Conservation (phyloP, 352 stramenopile species). For the Phytophthora sojae region DNA sequence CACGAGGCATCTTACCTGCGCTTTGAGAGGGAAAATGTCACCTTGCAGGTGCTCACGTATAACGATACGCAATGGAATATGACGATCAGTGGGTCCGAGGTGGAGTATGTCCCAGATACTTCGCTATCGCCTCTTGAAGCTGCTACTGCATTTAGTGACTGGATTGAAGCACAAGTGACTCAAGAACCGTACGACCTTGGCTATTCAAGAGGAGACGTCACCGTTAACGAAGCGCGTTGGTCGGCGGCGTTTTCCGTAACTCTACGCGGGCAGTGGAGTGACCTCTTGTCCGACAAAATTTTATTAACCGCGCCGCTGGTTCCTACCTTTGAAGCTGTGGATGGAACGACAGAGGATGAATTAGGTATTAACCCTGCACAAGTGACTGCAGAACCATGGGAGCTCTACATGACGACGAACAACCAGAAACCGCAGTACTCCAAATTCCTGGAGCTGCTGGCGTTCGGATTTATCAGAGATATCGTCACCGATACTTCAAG, state of each 20-base stretch:
- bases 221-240: background rate
- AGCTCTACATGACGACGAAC: background rate
- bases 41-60: background rate
- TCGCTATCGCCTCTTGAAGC: background rate
- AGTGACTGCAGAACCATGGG: background rate
- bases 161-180: background rate
- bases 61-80: constrained; percentile 1
- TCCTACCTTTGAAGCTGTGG: background rate
- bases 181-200: background rate
- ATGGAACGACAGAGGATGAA: background rate
- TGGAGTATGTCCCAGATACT: background rate
- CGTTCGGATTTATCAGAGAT: background rate
- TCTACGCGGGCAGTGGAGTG: background rate
- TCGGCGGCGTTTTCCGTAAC: background rate
- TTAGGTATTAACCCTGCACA: background rate
- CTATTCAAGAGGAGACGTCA: background rate
- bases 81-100: background rate
- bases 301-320: background rate
- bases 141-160: background rate
- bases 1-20: background rate
- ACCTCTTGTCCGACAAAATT: background rate
- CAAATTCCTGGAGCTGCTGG: constrained; percentile 2
- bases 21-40: background rate
- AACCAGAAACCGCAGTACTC: background rate
- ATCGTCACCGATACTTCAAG: background rate